These are phyloP conservation scores for Teratosphaeria destructans DNA, from an alignment of 2,329 filamentous ascomycete genomes.

Conservation along the genomic window DNA sequence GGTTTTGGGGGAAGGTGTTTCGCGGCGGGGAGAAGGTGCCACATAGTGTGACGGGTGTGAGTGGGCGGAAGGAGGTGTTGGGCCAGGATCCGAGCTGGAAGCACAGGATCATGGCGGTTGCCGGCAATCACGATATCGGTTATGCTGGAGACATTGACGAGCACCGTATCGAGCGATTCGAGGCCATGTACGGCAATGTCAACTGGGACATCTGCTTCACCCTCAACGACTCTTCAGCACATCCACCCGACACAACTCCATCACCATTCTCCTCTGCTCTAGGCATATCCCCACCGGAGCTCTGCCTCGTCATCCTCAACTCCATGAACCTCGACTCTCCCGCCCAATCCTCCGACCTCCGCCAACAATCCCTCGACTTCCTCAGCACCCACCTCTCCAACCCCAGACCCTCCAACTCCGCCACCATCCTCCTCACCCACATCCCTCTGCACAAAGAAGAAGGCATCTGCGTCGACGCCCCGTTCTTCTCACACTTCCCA, in stretches of 20 bases:
- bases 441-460: constrained; percentile 77
- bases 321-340: constrained; percentile 89
- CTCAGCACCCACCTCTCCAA: constrained; percentile 41
- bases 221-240: constrained; percentile 20
- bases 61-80: constrained; percentile 29
- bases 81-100: constrained; percentile 51
- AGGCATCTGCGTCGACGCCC: constrained; percentile 74
- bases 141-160: constrained; percentile 83
- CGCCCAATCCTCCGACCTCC: constrained; percentile 54
- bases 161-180: constrained; percentile 69
- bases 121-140: constrained; percentile 91
- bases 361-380: constrained; percentile 68
- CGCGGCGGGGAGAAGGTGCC: constrained; percentile 17
- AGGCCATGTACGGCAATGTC: constrained; percentile 70
- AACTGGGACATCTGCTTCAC: constrained; percentile 79
- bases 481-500: constrained; percentile 70
- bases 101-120: constrained; percentile 75
- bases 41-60: constrained; percentile 19
- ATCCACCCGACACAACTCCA: background rate
- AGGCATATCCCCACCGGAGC: constrained; percentile 43
- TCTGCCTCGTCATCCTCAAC: constrained; percentile 80
- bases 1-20: constrained; percentile 21
- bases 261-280: background rate
- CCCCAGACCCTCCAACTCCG: background rate
- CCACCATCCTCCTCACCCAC: constrained; percentile 61